Evolutionary conservation across 768 basidiomycete genomes (phyloP), one percentile per base, ranked within the genome.

Genomic region (Mrakia gelida): DNA sequence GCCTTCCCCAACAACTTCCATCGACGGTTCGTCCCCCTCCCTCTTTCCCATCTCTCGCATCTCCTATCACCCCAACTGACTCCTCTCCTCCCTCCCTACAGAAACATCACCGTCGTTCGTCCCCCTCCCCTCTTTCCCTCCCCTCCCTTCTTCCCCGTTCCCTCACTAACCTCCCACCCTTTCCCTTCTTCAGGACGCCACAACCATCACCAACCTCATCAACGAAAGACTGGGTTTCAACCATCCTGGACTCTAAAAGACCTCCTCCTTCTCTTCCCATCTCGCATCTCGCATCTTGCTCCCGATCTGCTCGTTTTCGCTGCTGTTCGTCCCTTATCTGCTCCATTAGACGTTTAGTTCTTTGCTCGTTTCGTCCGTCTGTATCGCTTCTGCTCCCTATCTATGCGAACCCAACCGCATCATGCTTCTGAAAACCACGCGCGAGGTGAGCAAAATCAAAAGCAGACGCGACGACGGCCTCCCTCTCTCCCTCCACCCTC

Each of bases 41-140:
- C 10, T n/a, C n/a, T n/a, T n/a, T n/a, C n/a, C 7, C 59, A n/a
- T 9, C 59, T 10, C 1, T 59, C n/a, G 1, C 59, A 2, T 26
- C n/a, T 59, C 10, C 10, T 59, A 26, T 59, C 26, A 13, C 26
- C 26, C 3, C 49, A 21, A 21, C 49, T 52, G 49, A 52, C 49
- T 8, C n/a, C 18, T 67, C 65, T 67, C 34, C 23, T 38, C 23
- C 32, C 6, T 52, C 18, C 6, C 65, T 38, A 10, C 38, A 67
- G 38, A 67, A 34, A 67, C 30, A 67, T 67, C 65, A 67, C 59
- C 59, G 59, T 59, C 59, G 59, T 59, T 59, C 59, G 59, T 59
- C 59, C 59, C 59, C 11, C 26, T 13, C 59, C 6, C 9, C 28
- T 18, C 26, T 26, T 23, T n/a, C 0, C 59, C 26, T 8, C 1